Evolutionary conservation across 345 rosid genomes (phyloP).

Genomic region (Populus tremula): DNA sequence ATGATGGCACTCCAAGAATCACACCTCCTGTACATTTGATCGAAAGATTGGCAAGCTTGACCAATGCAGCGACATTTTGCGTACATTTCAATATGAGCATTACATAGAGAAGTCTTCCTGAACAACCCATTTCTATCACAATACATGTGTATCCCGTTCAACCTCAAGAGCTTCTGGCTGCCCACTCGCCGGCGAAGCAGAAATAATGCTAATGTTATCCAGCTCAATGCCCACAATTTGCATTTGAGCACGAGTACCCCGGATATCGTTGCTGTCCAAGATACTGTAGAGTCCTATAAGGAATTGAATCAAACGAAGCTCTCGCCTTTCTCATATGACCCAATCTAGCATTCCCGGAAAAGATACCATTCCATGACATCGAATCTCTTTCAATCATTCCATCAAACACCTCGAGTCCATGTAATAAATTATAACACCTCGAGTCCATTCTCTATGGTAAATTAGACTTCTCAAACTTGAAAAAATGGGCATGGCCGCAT

Average conservation of each 20-base stretch:
- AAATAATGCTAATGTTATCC: slow-evolving; percentile 21
- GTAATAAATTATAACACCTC: slow-evolving; percentile 29
- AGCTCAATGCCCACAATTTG: slow-evolving; percentile 19
- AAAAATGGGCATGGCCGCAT: slow-evolving; percentile 43
- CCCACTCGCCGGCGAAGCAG: slow-evolving; percentile 24
- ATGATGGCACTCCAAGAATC: slow-evolving; percentile 28
- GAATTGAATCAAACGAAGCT: slow-evolving; percentile 17
- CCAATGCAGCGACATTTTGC: slow-evolving; percentile 24
- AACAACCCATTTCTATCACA: slow-evolving; percentile 21
- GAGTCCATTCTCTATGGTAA: slow-evolving; percentile 24
- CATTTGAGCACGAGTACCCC: slow-evolving; percentile 14
- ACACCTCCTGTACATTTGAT: slow-evolving; percentile 15
- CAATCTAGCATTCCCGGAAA: slow-evolving; percentile 15
- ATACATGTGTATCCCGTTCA: slow-evolving; percentile 22
- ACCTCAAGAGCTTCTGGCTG: slow-evolving; percentile 24
- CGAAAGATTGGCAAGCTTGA: slow-evolving; percentile 15
- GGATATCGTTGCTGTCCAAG: slow-evolving; percentile 21
- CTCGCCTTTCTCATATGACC: slow-evolving; percentile 26
- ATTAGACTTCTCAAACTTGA: slow-evolving; percentile 41
- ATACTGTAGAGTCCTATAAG: slow-evolving; percentile 8
- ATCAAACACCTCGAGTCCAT: slow-evolving; percentile 17
- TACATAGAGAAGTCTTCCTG: slow-evolving; percentile 13
- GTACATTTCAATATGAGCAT: slow-evolving; percentile 21
- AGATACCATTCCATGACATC: slow-evolving; percentile 14
- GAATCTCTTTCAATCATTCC: slow-evolving; percentile 17